Evolutionary conservation across 345 rosid genomes (phyloP), one percentile per base, ranked within the genome.

Genomic region (Pistacia vera): DNA sequence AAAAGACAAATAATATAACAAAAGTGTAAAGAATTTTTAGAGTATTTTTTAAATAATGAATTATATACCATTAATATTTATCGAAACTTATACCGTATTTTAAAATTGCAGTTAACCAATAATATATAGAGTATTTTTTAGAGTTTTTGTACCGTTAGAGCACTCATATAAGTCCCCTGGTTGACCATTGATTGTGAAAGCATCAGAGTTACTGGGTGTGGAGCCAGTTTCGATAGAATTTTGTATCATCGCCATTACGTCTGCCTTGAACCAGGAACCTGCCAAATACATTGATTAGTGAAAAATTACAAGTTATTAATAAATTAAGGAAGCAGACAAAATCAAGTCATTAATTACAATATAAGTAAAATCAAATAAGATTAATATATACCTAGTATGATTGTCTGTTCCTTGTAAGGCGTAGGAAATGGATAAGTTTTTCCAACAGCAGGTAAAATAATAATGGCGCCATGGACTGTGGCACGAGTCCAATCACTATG

Each of bases 121-220:
- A 41, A 41, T 41, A 4, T 41, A 41, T 41, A 7, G 46, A 41
- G 46, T 41, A 7, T 1, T 41, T 41, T 41, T 8, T 56, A 6
- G 13, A 8, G 46, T 8, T 2, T 57, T 57, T 18, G 10, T 58
- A 69, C 70, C 68, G 33, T 58, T 73, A 14, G 81, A 66, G 79
- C 80, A 73, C 2, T 63, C 14, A 36, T 22, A 70, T 1, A 63
- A 60, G 52, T 79, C 80, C 0, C 88, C 88, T 2, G 84, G 82
- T 57, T 74, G 75, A 16, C 88, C 86, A 25, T 85, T 85, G 71
- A 85, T 81, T 3, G 77, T 75, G 30, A 60, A 77, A 22, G 83
- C 79, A 70, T 36, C 71, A 0, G 86, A 81, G 6, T 46, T 56
- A n/a, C 80, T 80, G 0, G 83, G 76, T 52, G 68, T 68, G 0